These are phyloP conservation scores for Solanum chacoense DNA, from an alignment of 305 asterid species.

Conservation along the genomic window DNA sequence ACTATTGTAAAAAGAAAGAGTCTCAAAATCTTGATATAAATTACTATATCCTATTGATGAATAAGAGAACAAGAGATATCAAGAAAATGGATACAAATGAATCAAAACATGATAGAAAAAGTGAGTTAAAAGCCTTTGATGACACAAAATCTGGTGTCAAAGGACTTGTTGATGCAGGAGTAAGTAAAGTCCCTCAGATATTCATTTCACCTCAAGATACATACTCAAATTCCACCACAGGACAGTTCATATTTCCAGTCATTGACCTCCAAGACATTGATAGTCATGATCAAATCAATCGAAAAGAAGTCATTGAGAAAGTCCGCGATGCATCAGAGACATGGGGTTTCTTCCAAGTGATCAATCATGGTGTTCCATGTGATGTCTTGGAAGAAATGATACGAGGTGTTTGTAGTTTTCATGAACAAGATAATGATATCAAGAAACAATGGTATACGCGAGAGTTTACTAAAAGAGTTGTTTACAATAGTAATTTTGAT, in stretches of 20 bases:
- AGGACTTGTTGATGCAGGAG: conserved; percentile 3
- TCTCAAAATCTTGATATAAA: background rate
- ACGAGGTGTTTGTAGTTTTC: conserved; percentile 27
- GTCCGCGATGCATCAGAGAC: conserved; percentile 1
- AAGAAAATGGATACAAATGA: background rate
- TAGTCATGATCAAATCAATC: background rate
- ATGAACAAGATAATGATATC: conserved; percentile 34
- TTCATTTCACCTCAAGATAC: conserved; percentile 1
- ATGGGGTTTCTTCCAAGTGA: background rate
- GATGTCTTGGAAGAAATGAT: conserved; percentile 26
- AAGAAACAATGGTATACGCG: conserved; percentile 44
- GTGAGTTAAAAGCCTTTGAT: background rate
- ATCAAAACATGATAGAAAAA: background rate
- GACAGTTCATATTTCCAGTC: background rate
- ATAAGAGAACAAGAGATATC: background rate
- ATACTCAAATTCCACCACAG: background rate
- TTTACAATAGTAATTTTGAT: conserved; percentile 39
- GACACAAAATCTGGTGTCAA: conserved; percentile 3
- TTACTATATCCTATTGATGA: background rate
- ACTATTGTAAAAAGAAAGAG: background rate
- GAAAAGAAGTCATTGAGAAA: background rate
- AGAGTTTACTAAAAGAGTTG: conserved; percentile 22
- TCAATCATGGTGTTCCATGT: conserved; percentile 26
- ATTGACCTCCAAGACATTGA: background rate
- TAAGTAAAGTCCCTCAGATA: background rate